phyloP scores from a whole-genome alignment of 495 filamentous ascomycete species.

The Corynascus novoguineensis region DNA sequence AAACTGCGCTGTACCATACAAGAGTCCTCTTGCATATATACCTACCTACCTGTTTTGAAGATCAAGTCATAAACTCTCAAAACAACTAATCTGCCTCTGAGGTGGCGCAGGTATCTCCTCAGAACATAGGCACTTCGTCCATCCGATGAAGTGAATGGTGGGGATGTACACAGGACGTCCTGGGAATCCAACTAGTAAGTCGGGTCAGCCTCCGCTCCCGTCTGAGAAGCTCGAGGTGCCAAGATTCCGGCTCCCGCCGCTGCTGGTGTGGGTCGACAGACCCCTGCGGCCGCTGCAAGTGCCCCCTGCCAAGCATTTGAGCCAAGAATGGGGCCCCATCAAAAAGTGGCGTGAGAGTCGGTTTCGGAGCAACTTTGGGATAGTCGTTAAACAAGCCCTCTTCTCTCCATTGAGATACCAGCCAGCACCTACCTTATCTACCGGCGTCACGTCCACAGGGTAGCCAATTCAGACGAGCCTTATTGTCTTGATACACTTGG shows the following conservation, averaged over 20 bases:
- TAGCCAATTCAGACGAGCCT: not conserved
- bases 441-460: not conserved
- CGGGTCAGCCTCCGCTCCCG: not conserved
- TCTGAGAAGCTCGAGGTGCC: not conserved
- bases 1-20: slow-evolving; percentile 10
- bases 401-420: not conserved
- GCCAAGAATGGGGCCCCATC: not conserved
- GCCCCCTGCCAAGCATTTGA: not conserved
- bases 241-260: not conserved
- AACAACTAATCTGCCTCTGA: too few species aligned
- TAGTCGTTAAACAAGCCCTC: not conserved
- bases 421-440: not conserved
- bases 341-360: slow-evolving; percentile 16
- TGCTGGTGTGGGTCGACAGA: not conserved
- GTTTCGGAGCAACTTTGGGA: not conserved
- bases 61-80: too few species aligned
- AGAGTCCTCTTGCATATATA: slow-evolving; percentile 16
- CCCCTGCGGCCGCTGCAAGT: not conserved
- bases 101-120: too few species aligned
- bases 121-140: too few species aligned
- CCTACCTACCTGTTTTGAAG: too few species aligned
- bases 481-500: not conserved
- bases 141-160: not conserved
- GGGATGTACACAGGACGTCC: too few species aligned
- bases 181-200: not conserved